Percentiles rank a stretch among this genome's conserved stretches.
These are phyloP conservation scores for Taxawa tesnikishii DNA, from an alignment of 2,329 filamentous ascomycete genomes.

Conservation along the genomic window DNA sequence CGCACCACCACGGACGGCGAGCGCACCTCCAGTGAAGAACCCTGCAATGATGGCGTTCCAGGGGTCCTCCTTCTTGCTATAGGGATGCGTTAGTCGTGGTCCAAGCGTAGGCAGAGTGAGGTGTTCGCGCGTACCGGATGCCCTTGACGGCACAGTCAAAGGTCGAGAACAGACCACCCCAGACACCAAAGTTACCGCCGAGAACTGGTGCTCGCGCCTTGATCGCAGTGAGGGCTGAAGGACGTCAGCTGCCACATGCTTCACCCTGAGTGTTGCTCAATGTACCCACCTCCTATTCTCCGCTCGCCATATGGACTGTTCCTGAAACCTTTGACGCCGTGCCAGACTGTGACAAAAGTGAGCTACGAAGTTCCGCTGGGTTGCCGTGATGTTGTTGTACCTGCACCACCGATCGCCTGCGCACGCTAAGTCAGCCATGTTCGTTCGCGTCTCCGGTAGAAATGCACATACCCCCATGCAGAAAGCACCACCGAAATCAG, in stretches of 20 bases:
- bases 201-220: slow-evolving; percentile 94
- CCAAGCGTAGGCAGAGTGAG: neutral
- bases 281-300: slow-evolving; percentile 58
- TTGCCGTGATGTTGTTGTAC: slow-evolving; percentile 7
- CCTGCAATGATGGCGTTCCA: slow-evolving; percentile 97
- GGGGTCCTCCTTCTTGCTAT: slow-evolving; percentile 80
- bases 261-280: slow-evolving; percentile 2
- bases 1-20: slow-evolving; percentile 83
- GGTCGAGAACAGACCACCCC: slow-evolving; percentile 91
- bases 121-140: slow-evolving; percentile 25
- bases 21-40: slow-evolving; percentile 87
- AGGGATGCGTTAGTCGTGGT: slow-evolving; percentile 5
- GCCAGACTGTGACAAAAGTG: slow-evolving; percentile 85
- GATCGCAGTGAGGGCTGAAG: slow-evolving; percentile 70
- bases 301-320: slow-evolving; percentile 67
- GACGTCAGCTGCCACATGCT: neutral
- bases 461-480: slow-evolving; percentile 81
- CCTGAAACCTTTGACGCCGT: slow-evolving; percentile 68
- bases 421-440: too few species aligned
- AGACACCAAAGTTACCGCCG: slow-evolving; percentile 95
- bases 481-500: slow-evolving; percentile 95
- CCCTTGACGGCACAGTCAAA: slow-evolving; percentile 97
- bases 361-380: slow-evolving; percentile 58
- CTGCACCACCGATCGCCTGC: slow-evolving; percentile 28
- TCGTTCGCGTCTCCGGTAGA: too few species aligned